Evolutionary conservation across 352 stramenopile species (phyloP).

Genomic region (Sclerospora graminicola): DNA sequence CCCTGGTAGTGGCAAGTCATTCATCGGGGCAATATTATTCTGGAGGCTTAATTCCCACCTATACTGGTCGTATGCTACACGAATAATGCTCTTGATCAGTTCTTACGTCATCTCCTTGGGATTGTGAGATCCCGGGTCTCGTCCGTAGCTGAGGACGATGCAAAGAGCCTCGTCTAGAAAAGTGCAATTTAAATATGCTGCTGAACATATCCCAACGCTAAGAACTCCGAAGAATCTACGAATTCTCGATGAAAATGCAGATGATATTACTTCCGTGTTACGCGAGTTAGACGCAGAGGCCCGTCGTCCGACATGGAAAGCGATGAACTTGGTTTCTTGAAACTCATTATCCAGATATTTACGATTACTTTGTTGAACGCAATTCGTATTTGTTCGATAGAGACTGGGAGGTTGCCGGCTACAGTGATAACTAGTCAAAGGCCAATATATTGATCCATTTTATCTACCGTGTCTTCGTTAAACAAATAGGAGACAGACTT

Average conservation of each 20-base stretch:
- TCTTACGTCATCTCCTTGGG: conserved; percentile 77
- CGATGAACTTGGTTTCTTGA: conserved; percentile 25
- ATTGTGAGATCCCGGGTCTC: conserved; percentile 33
- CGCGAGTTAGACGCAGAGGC: conserved; percentile 6
- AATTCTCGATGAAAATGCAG: conserved; percentile 20
- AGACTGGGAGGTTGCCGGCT: conserved; percentile 26
- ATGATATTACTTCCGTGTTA: conserved; percentile 10
- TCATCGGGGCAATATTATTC: conserved; percentile 72
- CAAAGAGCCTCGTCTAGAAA: conserved; percentile 42
- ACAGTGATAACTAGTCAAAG: conserved; percentile 25
- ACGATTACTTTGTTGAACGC: conserved; percentile 20
- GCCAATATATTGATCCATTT: conserved; percentile 16
- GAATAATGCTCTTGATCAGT: conserved; percentile 87
- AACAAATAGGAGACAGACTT: conserved; percentile 2
- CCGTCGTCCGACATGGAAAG: conserved; percentile 18
- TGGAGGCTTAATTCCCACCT: conserved; percentile 26
- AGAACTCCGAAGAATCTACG: conserved; percentile 24
- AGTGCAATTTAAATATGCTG: conserved; percentile 26
- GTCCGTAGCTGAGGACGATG: conserved; percentile 68
- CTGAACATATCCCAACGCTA: conserved; percentile 13
- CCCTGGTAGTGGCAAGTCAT: conserved; percentile 75
- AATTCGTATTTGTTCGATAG: conserved; percentile 14
- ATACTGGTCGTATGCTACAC: conserved; percentile 87
- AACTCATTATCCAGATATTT: conserved; percentile 17
- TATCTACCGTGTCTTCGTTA: no score